A percentile compares a stretch with the other conserved stretches of the same genome.
These are phyloP conservation scores for Tulasnella sp. DNA, from an alignment of 768 basidiomycete species.

Conservation along the genomic window DNA sequence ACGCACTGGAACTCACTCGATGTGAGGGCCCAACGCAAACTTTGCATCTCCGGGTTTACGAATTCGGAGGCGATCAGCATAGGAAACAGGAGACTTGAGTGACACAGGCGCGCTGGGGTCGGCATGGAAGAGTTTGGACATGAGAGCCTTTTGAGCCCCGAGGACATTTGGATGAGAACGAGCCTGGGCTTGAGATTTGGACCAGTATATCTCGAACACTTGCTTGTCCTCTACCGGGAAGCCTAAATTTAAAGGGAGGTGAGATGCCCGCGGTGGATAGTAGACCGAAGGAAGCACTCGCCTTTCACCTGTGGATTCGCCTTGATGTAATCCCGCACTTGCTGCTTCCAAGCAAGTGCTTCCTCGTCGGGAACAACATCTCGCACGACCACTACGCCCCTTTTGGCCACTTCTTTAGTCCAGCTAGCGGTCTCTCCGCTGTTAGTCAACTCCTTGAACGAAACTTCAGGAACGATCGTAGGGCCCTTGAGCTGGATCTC, in stretches of 20 bases:
- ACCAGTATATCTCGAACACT: constrained; percentile 71
- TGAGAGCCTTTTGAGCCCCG: constrained; percentile 48
- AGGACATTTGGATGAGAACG: constrained; percentile 61
- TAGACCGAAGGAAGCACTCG: neutral
- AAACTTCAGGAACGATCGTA: constrained; percentile 52
- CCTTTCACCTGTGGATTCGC: constrained; percentile 33
- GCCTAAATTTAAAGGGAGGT: constrained; percentile 42
- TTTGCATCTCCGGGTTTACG: constrained; percentile 64
- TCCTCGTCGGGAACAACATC: constrained; percentile 48
- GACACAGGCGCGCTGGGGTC: constrained; percentile 44
- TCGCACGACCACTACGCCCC: constrained; percentile 55
- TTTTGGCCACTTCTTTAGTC: constrained; percentile 42
- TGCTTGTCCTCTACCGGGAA: constrained; percentile 65
- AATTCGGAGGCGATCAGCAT: constrained; percentile 72
- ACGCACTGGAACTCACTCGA: constrained; percentile 17
- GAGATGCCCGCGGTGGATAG: neutral
- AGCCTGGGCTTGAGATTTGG: constrained; percentile 57
- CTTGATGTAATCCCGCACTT: constrained; percentile 36
- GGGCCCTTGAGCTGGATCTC: constrained; percentile 49
- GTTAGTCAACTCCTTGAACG: constrained; percentile 42
- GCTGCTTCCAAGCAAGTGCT: constrained; percentile 43
- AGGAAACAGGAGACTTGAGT: constrained; percentile 58
- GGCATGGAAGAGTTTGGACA: constrained; percentile 59
- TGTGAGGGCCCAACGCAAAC: constrained; percentile 63
- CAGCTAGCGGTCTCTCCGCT: neutral